These are phyloP conservation scores for Aspergillus kassunensis DNA, from an alignment of 495 filamentous ascomycete species.

Conservation along the genomic window DNA sequence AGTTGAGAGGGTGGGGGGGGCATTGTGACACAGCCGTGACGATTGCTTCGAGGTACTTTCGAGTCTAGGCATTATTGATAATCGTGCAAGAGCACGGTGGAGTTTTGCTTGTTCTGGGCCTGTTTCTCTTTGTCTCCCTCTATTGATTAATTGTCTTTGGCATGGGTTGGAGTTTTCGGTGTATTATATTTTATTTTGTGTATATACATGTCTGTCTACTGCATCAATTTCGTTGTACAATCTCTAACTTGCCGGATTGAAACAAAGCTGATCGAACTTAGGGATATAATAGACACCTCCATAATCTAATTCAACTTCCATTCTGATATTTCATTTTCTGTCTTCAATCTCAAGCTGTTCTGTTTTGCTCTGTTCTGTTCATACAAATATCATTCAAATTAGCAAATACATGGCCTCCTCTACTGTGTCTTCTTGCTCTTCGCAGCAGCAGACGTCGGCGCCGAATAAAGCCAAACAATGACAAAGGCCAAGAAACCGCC, in stretches of 20 bases:
- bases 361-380: constrained; percentile 4
- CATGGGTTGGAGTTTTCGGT: constrained; percentile 22
- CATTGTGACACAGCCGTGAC: constrained; percentile 1
- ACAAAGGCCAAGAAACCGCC: constrained; percentile 82
- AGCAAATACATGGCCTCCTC: constrained; percentile 18
- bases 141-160: too few relatives aligned
- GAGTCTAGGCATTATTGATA: neutral
- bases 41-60: neutral
- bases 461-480: constrained; percentile 84
- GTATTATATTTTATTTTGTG: neutral
- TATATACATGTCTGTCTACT: constrained; percentile 11
- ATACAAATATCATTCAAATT: constrained; percentile 20
- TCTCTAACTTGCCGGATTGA: too few relatives aligned
- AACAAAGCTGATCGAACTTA: too few relatives aligned
- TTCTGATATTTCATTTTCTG: too few relatives aligned
- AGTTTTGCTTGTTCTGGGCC: neutral
- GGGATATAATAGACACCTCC: too few relatives aligned
- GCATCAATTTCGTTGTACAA: neutral
- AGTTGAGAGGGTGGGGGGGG: neutral
- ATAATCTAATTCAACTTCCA: too few relatives aligned
- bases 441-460: constrained; percentile 40
- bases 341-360: too few relatives aligned
- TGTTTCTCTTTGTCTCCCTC: neutral
- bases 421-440: constrained; percentile 71
- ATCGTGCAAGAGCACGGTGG: too few relatives aligned